Percentiles rank a stretch among this genome's conserved stretches.
These are phyloP conservation scores for Lasiodiplodia citricola DNA, from an alignment of 2,329 filamentous ascomycete genomes.

Conservation along the genomic window DNA sequence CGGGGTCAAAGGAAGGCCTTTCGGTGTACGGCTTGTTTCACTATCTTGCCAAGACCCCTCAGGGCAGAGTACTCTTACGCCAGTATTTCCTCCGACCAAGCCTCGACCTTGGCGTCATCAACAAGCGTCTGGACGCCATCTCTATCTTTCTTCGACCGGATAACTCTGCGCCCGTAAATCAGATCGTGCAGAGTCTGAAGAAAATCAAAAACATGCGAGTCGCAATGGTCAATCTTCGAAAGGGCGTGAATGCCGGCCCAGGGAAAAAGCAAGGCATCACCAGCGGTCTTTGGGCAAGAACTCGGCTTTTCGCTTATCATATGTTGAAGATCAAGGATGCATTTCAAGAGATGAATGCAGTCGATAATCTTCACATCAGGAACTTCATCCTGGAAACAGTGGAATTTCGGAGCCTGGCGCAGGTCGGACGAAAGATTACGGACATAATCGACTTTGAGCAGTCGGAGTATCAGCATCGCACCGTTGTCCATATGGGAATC, in stretches of 20 bases:
- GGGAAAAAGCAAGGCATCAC: slow-evolving; percentile 62
- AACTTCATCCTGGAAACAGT: slow-evolving; percentile 67
- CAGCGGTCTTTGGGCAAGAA: slow-evolving; percentile 73
- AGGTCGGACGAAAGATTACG: slow-evolving; percentile 72
- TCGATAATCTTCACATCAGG: slow-evolving; percentile 58
- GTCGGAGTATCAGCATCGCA: slow-evolving; percentile 72
- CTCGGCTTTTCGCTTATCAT: slow-evolving; percentile 73
- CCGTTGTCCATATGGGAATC: slow-evolving; percentile 73
- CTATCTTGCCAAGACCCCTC: slow-evolving; percentile 73
- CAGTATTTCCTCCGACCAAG: slow-evolving; percentile 83
- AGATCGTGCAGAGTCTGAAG: slow-evolving; percentile 66
- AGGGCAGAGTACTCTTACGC: slow-evolving; percentile 76
- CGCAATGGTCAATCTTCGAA: slow-evolving; percentile 72
- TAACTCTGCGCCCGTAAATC: slow-evolving; percentile 63
- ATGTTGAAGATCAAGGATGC: slow-evolving; percentile 71
- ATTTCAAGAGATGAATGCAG: slow-evolving; percentile 62
- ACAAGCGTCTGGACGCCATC: slow-evolving; percentile 73
- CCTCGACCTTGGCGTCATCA: slow-evolving; percentile 69
- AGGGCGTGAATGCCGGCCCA: slow-evolving; percentile 68
- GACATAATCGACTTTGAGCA: slow-evolving; percentile 80
- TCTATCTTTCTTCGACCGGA: slow-evolving; percentile 69
- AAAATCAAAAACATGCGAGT: slow-evolving; percentile 77
- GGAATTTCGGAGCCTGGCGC: slow-evolving; percentile 63
- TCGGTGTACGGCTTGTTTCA: slow-evolving; percentile 86
- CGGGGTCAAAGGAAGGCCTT: slow-evolving; percentile 76